These are phyloP conservation scores for Lentinula sp. DNA, from an alignment of 768 basidiomycete genomes.

Conservation along the genomic window DNA sequence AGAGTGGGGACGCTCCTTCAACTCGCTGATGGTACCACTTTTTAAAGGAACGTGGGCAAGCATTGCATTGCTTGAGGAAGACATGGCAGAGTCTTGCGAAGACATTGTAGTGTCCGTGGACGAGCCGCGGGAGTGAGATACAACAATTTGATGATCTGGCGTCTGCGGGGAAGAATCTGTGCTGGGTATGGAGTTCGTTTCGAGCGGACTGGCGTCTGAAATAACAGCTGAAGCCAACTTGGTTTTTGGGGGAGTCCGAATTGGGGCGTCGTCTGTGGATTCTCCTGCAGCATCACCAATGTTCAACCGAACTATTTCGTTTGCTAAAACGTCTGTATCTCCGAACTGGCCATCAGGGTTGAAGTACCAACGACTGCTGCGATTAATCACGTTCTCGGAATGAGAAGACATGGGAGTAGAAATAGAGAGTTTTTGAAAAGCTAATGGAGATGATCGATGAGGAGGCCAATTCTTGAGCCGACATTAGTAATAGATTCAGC, in stretches of 20 bases:
- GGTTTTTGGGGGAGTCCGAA: conserved; percentile 66
- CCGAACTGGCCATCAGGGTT: conserved; percentile 59
- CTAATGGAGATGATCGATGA: conserved; percentile 23
- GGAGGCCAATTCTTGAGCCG: conserved; percentile 39
- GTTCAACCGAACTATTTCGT: conserved; percentile 68
- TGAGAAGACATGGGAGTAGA: conserved; percentile 41
- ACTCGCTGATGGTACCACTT: conserved; percentile 41
- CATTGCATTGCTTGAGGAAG: conserved; percentile 47
- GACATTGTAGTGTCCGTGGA: conserved; percentile 72
- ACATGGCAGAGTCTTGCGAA: conserved; percentile 49
- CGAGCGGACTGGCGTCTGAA: conserved; percentile 64
- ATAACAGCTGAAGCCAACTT: conserved; percentile 47
- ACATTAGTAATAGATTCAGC: conserved; percentile 18
- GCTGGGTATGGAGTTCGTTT: conserved; percentile 66
- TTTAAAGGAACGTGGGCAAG: conserved; percentile 52
- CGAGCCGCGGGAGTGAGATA: conserved; percentile 76
- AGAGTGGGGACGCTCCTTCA: conserved; percentile 75
- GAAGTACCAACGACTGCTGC: conserved; percentile 54
- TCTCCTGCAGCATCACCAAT: conserved; percentile 51
- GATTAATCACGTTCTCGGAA: conserved; percentile 31
- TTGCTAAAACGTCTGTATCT: conserved; percentile 54
- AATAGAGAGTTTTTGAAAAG: conserved; percentile 31
- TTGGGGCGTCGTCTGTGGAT: conserved; percentile 43
- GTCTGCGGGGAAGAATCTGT: conserved; percentile 67
- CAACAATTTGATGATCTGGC: conserved; percentile 58